Evolutionary conservation across 2,329 filamentous ascomycete species (phyloP), one percentile per base, ranked within the genome.

Genomic region (Cladosporium velox): DNA sequence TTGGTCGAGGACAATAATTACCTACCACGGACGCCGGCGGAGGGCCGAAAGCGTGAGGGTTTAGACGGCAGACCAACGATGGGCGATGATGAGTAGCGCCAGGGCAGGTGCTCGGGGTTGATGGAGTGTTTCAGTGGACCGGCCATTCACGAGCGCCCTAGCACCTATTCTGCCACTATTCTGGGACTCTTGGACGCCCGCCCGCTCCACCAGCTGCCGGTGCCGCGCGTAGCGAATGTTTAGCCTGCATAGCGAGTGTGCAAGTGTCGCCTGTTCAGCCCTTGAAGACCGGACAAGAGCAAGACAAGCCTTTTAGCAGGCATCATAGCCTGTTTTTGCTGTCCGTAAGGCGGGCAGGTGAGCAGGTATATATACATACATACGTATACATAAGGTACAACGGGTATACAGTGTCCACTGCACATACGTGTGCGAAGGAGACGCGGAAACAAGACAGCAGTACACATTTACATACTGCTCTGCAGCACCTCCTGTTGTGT

Each of bases 231-330:
- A 63, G 34, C 26, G 26, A 54, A 34, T 32, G 18, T 28, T 10
- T 10, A 34, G 52, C 30, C 26, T 54, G 28, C 60, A 38, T 54
- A 11, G n/a, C 58, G 34, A 28, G 35, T 8, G 38, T 44, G n/a
- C 58, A 49, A 28, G 35, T 8, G 38, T 44, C 38, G 58, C 38
- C 38, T 44, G 38, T 41, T 41, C 14, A n/a, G 38, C 38, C 44
- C 49, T 63, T 63, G 60, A 63, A 63, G 60, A 63, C 32, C 49
- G 24, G 49, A 41, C 32, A 30, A n/a, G 34, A 21, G 32, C n/a
- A 24, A 52, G 58, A 63, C 60, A 63, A 63, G 60, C 60, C 60
- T 63, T 63, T 63, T 63, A 44, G 60, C 49, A 52, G 55, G 21
- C 32, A 38, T 26, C 24, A 24, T 58, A 28, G 32, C 55, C 52